Evolutionary conservation across 495 filamentous ascomycete species (phyloP), one percentile per base, ranked within the genome.

Genomic region (Beverwykella pulmonaria): DNA sequence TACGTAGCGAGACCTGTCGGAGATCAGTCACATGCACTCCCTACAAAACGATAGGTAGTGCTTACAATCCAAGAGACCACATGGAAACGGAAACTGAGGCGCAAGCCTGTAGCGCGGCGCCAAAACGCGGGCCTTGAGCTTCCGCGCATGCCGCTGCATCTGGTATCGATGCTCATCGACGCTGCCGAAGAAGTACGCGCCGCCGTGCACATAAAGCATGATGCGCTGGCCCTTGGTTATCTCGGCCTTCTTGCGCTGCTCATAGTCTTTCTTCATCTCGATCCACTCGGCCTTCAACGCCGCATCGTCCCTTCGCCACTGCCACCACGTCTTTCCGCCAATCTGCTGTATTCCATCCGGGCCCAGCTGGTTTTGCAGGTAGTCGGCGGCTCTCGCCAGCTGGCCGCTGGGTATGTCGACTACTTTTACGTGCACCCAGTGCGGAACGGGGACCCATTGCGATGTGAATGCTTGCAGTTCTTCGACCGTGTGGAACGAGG

Each of bases 91-190:
- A 63, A 91, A 98, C 76, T 98, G 94, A 5, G 93, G 93, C 1
- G 93, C 87, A 36, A 98, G 82, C 27, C 93, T 86, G 77, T 97
- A 98, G 66, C 88, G 78, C 29, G 93, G 93, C 36, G 93, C 92
- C 78, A 97, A 84, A 17, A 96, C 90, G 52, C 91, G 83, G 26
- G 92, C 93, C 73, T 92, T 91, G 58, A 98, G 79, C 79, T 97
- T 97, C 60, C 94, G 84, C 57, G 93, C 93, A 84, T 97, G 92
- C 44, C 93, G 82, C 78, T 98, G 93, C 81, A 98, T 86, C 80
- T 96, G 93, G 77, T 97, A 97, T 22, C 93, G 87, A 80, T 98
- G 93, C 73, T 93, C 92, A 72, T 97, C 92, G 23, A 97, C 86
- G 71, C 91, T 95, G 1, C 93, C 93, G 72, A 98, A 98, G 71